These are phyloP conservation scores for Chlamydomonas urium DNA, from an alignment of 139 green algal genomes.

Conservation along the genomic window DNA sequence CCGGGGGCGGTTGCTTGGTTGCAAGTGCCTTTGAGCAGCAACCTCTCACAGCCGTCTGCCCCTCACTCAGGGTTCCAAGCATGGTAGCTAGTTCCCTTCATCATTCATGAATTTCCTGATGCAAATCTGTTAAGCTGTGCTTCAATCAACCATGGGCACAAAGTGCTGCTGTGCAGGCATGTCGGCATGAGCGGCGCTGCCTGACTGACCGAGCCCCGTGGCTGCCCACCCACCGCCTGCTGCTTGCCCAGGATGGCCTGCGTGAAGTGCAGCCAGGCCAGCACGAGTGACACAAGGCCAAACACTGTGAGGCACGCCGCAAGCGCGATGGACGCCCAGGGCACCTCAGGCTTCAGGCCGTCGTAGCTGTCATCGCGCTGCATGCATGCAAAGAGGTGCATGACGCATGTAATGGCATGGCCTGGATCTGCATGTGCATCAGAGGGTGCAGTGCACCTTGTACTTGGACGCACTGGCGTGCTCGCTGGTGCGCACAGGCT, in stretches of 20 bases:
- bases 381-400: too few species aligned
- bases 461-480: too few species aligned
- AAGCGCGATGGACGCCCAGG: slow-evolving; percentile 29
- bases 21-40: background rate
- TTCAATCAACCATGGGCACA: too few species aligned
- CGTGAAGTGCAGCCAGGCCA: slow-evolving; percentile 52
- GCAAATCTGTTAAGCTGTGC: too few species aligned
- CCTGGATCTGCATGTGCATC: too few species aligned
- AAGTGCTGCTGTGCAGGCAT: too few species aligned
- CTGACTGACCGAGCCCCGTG: too few species aligned
- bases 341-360: background rate
- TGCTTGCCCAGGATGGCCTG: slow-evolving; percentile 46
- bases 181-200: too few species aligned
- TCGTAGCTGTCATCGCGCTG: background rate
- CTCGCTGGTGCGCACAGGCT: too few species aligned
- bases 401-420: too few species aligned
- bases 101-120: too few species aligned
- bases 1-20: background rate
- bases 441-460: too few species aligned
- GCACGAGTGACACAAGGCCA: slow-evolving; percentile 32
- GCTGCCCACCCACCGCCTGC: slow-evolving; percentile 41
- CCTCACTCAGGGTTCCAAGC: background rate
- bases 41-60: background rate
- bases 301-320: slow-evolving; percentile 37
- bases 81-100: background rate